phyloP scores from a whole-genome alignment of 2,329 filamentous ascomycete genomes.

The Colletotrichum magnum region DNA sequence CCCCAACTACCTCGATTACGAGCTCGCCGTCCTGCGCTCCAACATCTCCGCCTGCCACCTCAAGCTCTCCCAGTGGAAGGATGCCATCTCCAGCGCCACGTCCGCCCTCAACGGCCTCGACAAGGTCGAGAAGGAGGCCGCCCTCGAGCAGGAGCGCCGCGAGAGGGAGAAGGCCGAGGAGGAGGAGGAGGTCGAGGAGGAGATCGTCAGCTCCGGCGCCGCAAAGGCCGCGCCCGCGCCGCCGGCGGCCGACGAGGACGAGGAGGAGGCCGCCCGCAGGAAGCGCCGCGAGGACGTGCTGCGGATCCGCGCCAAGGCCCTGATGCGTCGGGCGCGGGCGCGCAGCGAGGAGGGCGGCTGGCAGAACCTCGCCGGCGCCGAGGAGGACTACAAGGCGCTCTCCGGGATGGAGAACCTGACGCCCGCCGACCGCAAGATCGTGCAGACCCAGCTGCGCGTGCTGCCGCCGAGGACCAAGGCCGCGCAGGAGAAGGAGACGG shows the following conservation, averaged over 20 bases:
- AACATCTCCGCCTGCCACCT: conserved; percentile 93
- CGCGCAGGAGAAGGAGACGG: conserved; percentile 89
- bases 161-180: conserved; percentile 63
- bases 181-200: conserved; percentile 64
- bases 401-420: conserved; percentile 72
- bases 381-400: conserved; percentile 83
- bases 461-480: conserved; percentile 80
- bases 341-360: conserved; percentile 81
- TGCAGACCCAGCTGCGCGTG: conserved; percentile 74
- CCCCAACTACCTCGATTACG: conserved; percentile 89
- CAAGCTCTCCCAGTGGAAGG: conserved; percentile 88
- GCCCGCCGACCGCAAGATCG: conserved; percentile 75
- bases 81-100: conserved; percentile 81
- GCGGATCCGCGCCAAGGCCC: conserved; percentile 85
- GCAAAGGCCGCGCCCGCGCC: conserved; percentile 60
- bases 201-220: conserved; percentile 73
- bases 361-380: conserved; percentile 82
- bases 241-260: conserved; percentile 42
- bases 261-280: conserved; percentile 47
- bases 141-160: conserved; percentile 43
- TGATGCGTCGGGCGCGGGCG: conserved; percentile 84
- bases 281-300: conserved; percentile 74
- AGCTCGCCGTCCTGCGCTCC: conserved; percentile 87
- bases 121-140: conserved; percentile 61
- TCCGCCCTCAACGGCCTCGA: conserved; percentile 81